These are phyloP conservation scores for Talaromyces sp. DNA, from an alignment of 2,329 filamentous ascomycete species.

Conservation along the genomic window DNA sequence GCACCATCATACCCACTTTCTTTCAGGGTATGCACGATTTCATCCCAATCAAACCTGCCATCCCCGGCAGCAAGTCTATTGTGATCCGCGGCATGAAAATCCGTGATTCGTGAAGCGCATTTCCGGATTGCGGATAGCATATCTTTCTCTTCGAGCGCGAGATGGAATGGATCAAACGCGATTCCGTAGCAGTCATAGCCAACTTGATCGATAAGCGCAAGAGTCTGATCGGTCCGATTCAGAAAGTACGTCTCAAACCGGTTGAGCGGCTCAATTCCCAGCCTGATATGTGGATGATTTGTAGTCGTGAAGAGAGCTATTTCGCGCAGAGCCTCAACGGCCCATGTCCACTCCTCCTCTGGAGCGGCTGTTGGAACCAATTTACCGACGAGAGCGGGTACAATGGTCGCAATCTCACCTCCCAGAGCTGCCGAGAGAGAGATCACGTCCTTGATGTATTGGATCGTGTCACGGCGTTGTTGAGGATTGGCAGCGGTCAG, in stretches of 20 bases:
- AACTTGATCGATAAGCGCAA: constrained; percentile 11
- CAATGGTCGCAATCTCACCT: constrained; percentile 14
- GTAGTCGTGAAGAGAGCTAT: constrained; percentile 5
- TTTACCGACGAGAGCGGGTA: constrained; percentile 13
- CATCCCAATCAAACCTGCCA: constrained; percentile 13
- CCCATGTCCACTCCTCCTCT: constrained; percentile 14
- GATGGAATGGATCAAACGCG: constrained; percentile 17
- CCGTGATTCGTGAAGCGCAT: constrained; percentile 7
- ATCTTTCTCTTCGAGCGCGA: constrained; percentile 15
- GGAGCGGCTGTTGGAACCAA: not conserved
- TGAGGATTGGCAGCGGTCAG: constrained; percentile 2
- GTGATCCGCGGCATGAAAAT: constrained; percentile 18
- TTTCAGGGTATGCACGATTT: not conserved
- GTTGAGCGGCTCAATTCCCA: constrained; percentile 17
- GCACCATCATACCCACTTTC: constrained; percentile 12
- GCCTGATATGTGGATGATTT: constrained; percentile 4
- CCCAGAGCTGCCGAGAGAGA: constrained; percentile 11
- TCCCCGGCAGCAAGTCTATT: constrained; percentile 16
- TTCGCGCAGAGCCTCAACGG: constrained; percentile 13
- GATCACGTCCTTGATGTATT: constrained; percentile 16
- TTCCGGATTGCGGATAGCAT: constrained; percentile 10
- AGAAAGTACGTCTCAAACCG: constrained; percentile 18
- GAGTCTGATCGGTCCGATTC: constrained; percentile 12
- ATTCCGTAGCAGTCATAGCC: constrained; percentile 5
- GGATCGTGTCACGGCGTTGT: constrained; percentile 11